A percentile compares a stretch with the other conserved stretches of the same genome.
Conservation (phyloP, 352 stramenopile genomes). For the Pythium monospermum region DNA sequence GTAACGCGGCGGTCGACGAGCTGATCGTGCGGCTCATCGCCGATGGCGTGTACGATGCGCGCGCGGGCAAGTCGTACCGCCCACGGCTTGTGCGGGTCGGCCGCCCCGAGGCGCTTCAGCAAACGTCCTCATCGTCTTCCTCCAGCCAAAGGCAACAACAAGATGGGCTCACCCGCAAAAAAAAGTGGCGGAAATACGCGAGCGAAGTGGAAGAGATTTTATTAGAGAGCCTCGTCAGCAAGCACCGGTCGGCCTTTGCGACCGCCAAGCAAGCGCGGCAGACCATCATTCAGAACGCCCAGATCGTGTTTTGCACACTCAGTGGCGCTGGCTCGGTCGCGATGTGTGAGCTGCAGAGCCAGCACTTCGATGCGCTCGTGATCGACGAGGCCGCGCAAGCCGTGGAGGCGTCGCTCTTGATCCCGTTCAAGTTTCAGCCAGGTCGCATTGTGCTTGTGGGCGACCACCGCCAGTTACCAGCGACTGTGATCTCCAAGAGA, state of each 20-base stretch:
- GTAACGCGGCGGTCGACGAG: constrained; percentile 78
- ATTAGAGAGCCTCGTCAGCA: constrained; percentile 59
- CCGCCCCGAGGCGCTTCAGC: constrained; percentile 46
- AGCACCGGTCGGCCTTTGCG: constrained; percentile 53
- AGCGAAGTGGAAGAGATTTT: constrained; percentile 67
- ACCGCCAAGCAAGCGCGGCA: constrained; percentile 54
- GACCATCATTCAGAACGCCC: constrained; percentile 63
- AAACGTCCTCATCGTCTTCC: constrained; percentile 9
- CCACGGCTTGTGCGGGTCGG: constrained; percentile 72
- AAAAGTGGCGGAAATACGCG: constrained; percentile 72
- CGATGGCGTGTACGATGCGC: constrained; percentile 54
- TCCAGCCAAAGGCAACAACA: constrained; percentile 11
- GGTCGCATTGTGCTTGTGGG: constrained; percentile 82
- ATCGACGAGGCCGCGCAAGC: constrained; percentile 98
- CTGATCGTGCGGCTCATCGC: constrained; percentile 63
- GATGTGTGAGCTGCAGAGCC: constrained; percentile 83
- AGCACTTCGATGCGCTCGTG: constrained; percentile 95
- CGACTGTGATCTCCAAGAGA: constrained; percentile 94
- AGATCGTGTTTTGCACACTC: constrained; percentile 86
- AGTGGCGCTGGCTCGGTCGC: constrained; percentile 67
- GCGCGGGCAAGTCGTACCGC: constrained; percentile 40
- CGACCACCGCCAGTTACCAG: constrained; percentile 97
- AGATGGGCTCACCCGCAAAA: constrained; percentile 39
- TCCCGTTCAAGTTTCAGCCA: constrained; percentile 92
- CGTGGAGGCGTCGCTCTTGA: constrained; percentile 94